These are phyloP conservation scores for Pythium aristosporum DNA, from an alignment of 352 stramenopile species.

Conservation along the genomic window DNA sequence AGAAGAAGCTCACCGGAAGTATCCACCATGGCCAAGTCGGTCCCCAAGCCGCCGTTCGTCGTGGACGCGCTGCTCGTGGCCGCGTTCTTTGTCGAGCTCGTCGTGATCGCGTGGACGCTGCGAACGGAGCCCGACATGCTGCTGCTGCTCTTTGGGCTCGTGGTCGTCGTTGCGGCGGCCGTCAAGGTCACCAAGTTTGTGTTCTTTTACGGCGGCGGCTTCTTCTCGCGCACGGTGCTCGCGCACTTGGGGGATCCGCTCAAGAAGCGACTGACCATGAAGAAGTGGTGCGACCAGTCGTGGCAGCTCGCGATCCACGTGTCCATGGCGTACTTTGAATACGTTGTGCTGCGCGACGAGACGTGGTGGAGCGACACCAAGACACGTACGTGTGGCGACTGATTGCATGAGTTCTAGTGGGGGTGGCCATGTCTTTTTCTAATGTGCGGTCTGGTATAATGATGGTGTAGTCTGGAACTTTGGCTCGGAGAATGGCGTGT, in stretches of 20 bases:
- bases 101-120: slow-evolving; percentile 58
- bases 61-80: slow-evolving; percentile 65
- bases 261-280: slow-evolving; percentile 79
- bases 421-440: too few species aligned
- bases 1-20: slow-evolving; percentile 22
- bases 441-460: background rate
- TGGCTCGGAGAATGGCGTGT: slow-evolving; percentile 64
- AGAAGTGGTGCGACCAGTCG: slow-evolving; percentile 89
- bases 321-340: slow-evolving; percentile 83
- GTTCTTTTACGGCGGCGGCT: slow-evolving; percentile 62
- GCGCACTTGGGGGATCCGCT: slow-evolving; percentile 81
- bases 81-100: slow-evolving; percentile 62
- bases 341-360: slow-evolving; percentile 77
- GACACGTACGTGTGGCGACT: slow-evolving; percentile 43
- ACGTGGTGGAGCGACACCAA: slow-evolving; percentile 87
- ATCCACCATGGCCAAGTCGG: slow-evolving; percentile 49
- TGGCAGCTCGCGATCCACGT: slow-evolving; percentile 86
- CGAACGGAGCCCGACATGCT: slow-evolving; percentile 73
- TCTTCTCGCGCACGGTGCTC: slow-evolving; percentile 78
- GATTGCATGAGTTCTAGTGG: too few species aligned
- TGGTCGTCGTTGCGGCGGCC: slow-evolving; percentile 67
- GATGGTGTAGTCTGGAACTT: slow-evolving; percentile 68
- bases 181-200: slow-evolving; percentile 66
- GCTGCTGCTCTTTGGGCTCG: slow-evolving; percentile 54
- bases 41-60: slow-evolving; percentile 65